Evolutionary conservation across 768 basidiomycete species (phyloP), one percentile per base, ranked within the genome.

Genomic region (Mycena filopes): DNA sequence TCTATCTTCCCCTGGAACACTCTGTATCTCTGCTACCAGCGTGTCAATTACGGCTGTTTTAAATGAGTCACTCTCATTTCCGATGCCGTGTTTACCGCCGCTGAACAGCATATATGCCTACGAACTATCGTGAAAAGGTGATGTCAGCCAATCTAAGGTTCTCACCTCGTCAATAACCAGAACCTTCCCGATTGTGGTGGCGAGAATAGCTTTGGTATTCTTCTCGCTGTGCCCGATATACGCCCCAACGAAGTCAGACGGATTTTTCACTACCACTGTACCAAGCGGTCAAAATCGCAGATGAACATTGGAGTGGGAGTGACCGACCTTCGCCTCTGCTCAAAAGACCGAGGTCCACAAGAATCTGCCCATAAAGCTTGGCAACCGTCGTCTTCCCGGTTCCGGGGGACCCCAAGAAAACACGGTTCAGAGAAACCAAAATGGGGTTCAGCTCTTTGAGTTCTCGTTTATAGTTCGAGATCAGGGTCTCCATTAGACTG

Each of bases 381-480:
- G 87, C 89, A 0, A 92, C 89, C 0, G 86, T 87, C 2, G 90
- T 92, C 73, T 91, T 91, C 0, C 90, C 90, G 0, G 90, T 90
- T 3, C 90, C 90, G 10, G 90, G 90, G 11, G 86, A 85, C 2
- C 90, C 90, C 31, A 89, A 71, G 74, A 91, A 90, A 0, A 87
- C 84, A 21, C 87, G 84, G 63, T 91, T 90, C 61, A 91, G 79
- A 8, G 88, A 84, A 40, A 86, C 71, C 43, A 81, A 77, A 26
- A 87, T 55, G 0, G 86, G 87, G 29, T 84, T 78, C 68, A 82
- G 78, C 66, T 90, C 89, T 48, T 71, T 57, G 42, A 91, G 76
- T 69, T 90, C 89, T 1, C 89, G 84, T 2, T 80, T 66, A 58
- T 89, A 90, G 70, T 91, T 91, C 26, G 76, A 79, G 43, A 82